phyloP scores from a whole-genome alignment of 2,329 filamentous ascomycete species.

The Penicillium paneum region DNA sequence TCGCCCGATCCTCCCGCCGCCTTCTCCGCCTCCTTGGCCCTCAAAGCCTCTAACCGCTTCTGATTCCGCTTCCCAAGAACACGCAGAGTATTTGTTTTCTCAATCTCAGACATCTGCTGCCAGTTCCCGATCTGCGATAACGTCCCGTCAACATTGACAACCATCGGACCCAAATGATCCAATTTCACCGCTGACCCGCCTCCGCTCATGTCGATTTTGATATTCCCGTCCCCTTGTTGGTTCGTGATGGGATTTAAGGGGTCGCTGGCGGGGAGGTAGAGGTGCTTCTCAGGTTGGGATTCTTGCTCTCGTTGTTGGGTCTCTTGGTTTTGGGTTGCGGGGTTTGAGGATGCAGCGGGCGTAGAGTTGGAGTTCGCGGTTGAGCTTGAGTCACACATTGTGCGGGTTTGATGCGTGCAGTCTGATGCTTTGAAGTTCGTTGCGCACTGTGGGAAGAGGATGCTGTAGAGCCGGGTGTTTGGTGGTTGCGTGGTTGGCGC shows the following conservation, averaged over 20 bases:
- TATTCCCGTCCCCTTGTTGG: slow-evolving; percentile 53
- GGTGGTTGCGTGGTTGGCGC: slow-evolving; percentile 1
- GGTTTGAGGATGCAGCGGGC: neutral
- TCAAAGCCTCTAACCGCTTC: slow-evolving; percentile 56
- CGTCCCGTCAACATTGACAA: slow-evolving; percentile 70
- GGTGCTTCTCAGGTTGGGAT: neutral
- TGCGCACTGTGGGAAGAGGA: slow-evolving; percentile 31
- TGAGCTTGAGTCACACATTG: slow-evolving; percentile 21
- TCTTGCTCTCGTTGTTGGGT: slow-evolving; percentile 13
- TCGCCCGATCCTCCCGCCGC: neutral
- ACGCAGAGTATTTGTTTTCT: slow-evolving; percentile 64
- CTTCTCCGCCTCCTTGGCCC: slow-evolving; percentile 27
- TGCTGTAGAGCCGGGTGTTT: slow-evolving; percentile 19
- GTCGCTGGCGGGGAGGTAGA: slow-evolving; percentile 67
- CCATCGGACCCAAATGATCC: slow-evolving; percentile 68
- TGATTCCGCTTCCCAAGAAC: slow-evolving; percentile 68
- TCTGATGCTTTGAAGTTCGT: slow-evolving; percentile 8
- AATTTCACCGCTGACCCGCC: slow-evolving; percentile 52
- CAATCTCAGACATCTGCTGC: slow-evolving; percentile 66
- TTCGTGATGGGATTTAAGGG: slow-evolving; percentile 56
- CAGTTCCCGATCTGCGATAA: slow-evolving; percentile 71
- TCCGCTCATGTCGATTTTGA: slow-evolving; percentile 70
- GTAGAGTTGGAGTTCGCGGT: neutral
- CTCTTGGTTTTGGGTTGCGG: neutral
- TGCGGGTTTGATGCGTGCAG: slow-evolving; percentile 13